phyloP scores from a whole-genome alignment of 768 basidiomycete species.

The Fomitopsis serialis region DNA sequence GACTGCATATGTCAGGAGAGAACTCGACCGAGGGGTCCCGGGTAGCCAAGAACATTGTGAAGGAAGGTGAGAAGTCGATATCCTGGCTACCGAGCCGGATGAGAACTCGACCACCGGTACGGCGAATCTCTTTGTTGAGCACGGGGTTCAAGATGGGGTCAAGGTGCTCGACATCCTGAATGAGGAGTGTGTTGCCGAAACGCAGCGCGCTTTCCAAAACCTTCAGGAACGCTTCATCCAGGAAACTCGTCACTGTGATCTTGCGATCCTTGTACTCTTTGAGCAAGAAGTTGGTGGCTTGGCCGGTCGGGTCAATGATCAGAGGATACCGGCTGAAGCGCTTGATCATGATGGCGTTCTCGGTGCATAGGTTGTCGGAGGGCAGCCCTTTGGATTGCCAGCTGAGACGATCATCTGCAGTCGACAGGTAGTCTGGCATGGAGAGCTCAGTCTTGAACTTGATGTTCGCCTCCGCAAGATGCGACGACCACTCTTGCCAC shows the following conservation, averaged over 20 bases:
- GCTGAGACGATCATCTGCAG: conserved; percentile 89
- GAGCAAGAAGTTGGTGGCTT: conserved; percentile 89
- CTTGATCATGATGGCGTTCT: conserved; percentile 99
- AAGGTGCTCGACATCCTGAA: conserved; percentile 96
- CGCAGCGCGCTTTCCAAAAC: conserved; percentile 97
- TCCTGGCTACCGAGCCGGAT: conserved; percentile 97
- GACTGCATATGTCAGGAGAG: conserved; percentile 97
- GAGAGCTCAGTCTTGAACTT: conserved; percentile 91
- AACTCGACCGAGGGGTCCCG: conserved; percentile 97
- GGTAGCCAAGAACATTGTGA: conserved; percentile 98
- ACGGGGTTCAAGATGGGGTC: conserved; percentile 98
- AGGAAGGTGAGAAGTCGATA: conserved; percentile 99
- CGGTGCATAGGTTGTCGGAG: conserved; percentile 90
- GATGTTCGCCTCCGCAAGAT: conserved; percentile 84
- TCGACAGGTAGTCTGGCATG: conserved; percentile 92
- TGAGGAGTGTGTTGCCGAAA: conserved; percentile 95
- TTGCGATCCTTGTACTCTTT: conserved; percentile 96
- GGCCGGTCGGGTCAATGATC: conserved; percentile 96
- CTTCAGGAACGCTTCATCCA: conserved; percentile 98
- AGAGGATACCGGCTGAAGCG: conserved; percentile 97
- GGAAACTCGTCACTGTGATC: conserved; percentile 97
- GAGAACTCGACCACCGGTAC: conserved; percentile 95
- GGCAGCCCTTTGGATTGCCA: conserved; percentile 98
- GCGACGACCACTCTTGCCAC: conserved; percentile 94
- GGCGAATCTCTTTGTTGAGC: conserved; percentile 91